These are phyloP conservation scores for Asterophora parasitica DNA, from an alignment of 768 basidiomycete genomes.

Conservation along the genomic window DNA sequence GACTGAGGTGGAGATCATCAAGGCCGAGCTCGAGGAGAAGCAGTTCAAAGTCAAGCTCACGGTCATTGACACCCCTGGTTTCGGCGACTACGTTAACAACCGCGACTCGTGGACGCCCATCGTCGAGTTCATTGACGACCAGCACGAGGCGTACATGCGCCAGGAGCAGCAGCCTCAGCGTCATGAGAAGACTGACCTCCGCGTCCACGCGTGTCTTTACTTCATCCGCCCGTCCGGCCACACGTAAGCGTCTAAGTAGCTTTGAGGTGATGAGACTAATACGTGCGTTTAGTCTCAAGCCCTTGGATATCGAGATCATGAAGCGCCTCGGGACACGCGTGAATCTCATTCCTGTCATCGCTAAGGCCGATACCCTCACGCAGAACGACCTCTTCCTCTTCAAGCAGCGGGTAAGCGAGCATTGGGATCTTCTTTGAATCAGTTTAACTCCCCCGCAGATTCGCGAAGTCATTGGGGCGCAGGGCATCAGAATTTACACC, in stretches of 20 bases:
- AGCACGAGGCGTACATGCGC: constrained; percentile 92
- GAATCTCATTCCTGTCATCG: constrained; percentile 95
- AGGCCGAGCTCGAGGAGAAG: constrained; percentile 98
- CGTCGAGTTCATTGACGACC: constrained; percentile 96
- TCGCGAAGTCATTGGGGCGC: constrained; percentile 84
- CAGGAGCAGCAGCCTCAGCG: constrained; percentile 99
- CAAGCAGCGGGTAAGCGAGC: constrained; percentile 78
- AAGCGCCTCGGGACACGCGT: constrained; percentile 97
- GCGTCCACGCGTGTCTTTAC: constrained; percentile 96
- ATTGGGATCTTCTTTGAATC: constrained; percentile 4
- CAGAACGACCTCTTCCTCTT: constrained; percentile 87
- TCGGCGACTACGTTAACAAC: constrained; percentile 99
- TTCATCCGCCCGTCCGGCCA: constrained; percentile 96
- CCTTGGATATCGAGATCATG: constrained; percentile 99
- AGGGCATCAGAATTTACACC: constrained; percentile 92
- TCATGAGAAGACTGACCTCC: constrained; percentile 87
- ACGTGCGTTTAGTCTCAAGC: constrained; percentile 64
- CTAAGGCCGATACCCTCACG: constrained; percentile 96
- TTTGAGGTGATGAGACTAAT: neutral
- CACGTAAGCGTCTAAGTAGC: constrained; percentile 58
- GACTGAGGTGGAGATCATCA: constrained; percentile 98
- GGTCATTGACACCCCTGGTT: constrained; percentile 98
- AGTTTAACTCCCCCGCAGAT: constrained; percentile 41
- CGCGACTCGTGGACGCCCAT: constrained; percentile 98
- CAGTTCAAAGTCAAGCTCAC: constrained; percentile 99